Evolutionary conservation across 345 rosid genomes (phyloP).

Genomic region (sweet orange (Citrus sinensis)): DVS_A1.0 CM039168.1:21957501-21958000

Average conservation of each 20-base stretch:
- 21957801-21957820: background rate
- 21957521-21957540: slow-evolving; percentile 52
- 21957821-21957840: background rate
- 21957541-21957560: background rate
- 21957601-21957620: background rate
- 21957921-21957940: background rate
- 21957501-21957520: slow-evolving; percentile 96
- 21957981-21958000: background rate
- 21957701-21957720: slow-evolving; percentile 54
- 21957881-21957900: background rate
- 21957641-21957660: slow-evolving; percentile 96
- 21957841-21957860: slow-evolving; percentile 2
- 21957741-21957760: slow-evolving; percentile 49
- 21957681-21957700: slow-evolving; percentile 63
- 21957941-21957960: background rate
- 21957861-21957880: background rate
- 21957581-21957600: background rate
- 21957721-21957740: slow-evolving; percentile 34
- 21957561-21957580: background rate
- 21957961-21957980: background rate
- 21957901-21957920: background rate
- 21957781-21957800: background rate
- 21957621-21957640: slow-evolving; percentile 51
- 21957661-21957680: slow-evolving; percentile 81
- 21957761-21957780: background rate